phyloP scores from a whole-genome alignment of 768 basidiomycete species.

The Goffeauzyma gilvescens region DNA sequence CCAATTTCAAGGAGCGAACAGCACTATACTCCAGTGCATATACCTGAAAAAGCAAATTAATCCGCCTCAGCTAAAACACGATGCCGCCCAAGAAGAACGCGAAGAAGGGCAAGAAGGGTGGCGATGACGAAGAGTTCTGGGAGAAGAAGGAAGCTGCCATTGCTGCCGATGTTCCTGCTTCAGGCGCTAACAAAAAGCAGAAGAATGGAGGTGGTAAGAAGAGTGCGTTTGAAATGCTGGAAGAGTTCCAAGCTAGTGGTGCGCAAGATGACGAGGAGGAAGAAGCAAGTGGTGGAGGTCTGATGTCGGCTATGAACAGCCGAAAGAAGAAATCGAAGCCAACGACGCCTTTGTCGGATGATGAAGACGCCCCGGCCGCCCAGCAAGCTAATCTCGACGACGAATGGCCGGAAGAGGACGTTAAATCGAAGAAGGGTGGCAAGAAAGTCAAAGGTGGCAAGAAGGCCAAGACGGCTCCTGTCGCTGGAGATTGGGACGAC shows the following conservation, averaged over 20 bases:
- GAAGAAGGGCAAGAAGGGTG: conserved; percentile 71
- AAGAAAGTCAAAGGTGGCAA: conserved; percentile 12
- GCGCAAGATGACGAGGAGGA: conserved; percentile 24
- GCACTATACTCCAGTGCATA: too few species aligned
- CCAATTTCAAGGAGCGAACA: too few species aligned
- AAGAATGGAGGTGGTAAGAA: conserved; percentile 7
- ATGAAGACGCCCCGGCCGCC: conserved; percentile 13
- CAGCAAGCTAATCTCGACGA: conserved; percentile 37
- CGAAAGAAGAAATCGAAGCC: conserved; percentile 10
- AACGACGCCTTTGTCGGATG: conserved; percentile 8
- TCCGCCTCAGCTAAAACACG: background rate
- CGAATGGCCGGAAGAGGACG: conserved; percentile 51
- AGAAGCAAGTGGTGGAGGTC: conserved; percentile 11
- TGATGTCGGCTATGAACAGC: conserved; percentile 7
- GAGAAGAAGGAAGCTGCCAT: conserved; percentile 27
- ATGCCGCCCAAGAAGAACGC: conserved; percentile 53
- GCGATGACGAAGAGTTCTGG: conserved; percentile 70
- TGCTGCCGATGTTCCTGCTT: conserved; percentile 1
- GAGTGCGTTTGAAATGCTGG: conserved; percentile 15
- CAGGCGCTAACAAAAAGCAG: conserved; percentile 4
- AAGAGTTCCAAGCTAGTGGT: conserved; percentile 16
- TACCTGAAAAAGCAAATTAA: too few species aligned
- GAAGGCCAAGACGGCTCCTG: conserved; percentile 6
- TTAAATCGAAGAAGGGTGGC: conserved; percentile 39
- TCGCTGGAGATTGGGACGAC: conserved; percentile 11